These are phyloP conservation scores for Jatropha multifida DNA, from an alignment of 441 rosid species.

Conservation along the genomic window DNA sequence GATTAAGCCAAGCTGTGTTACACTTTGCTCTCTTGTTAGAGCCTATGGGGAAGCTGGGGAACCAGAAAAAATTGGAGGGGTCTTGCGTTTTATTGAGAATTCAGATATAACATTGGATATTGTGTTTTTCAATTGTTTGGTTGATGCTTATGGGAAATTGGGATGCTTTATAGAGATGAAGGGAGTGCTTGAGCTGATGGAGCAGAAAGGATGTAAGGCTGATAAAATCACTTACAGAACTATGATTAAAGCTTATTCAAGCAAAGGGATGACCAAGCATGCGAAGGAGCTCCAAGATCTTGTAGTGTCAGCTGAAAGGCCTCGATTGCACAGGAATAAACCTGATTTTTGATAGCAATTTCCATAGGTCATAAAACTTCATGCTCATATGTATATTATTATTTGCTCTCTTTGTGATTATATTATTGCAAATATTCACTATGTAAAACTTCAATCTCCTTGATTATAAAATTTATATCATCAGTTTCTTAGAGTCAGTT, in stretches of 20 bases:
- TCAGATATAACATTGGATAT: conserved; percentile 69
- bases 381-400: conserved; percentile 7
- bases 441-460: too few relatives aligned
- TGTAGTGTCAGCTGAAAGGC: conserved; percentile 39
- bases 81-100: conserved; percentile 73
- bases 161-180: conserved; percentile 83
- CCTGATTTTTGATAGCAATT: conserved; percentile 49
- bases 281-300: conserved; percentile 54
- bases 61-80: conserved; percentile 65
- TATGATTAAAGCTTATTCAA: conserved; percentile 74
- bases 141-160: conserved; percentile 85
- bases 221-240: conserved; percentile 80
- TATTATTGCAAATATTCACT: background rate
- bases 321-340: conserved; percentile 34
- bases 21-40: conserved; percentile 76
- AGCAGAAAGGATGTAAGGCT: conserved; percentile 62
- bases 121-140: conserved; percentile 82
- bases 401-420: background rate
- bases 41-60: conserved; percentile 74
- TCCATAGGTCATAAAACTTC: background rate
- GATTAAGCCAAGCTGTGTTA: conserved; percentile 79
- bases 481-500: too few relatives aligned
- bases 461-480: too few relatives aligned
- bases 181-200: conserved; percentile 74
- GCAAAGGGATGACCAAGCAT: conserved; percentile 63